phyloP scores from a whole-genome alignment of 2,329 filamentous ascomycete genomes.

The Anisogramma anomala region DNA sequence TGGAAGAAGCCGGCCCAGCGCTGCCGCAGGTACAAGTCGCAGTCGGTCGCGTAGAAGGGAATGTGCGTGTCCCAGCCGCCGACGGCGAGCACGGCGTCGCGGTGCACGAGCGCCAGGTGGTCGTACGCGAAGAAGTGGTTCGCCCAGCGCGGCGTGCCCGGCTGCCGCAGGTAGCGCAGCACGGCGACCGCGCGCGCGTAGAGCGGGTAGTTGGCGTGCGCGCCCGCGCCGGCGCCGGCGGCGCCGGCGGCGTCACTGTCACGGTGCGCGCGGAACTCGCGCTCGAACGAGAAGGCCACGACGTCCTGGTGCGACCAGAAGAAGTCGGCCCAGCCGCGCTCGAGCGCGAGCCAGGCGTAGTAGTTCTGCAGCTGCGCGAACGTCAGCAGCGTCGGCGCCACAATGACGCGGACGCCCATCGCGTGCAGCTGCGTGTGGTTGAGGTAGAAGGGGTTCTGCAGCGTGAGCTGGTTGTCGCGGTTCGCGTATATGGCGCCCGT shows the following conservation, averaged over 20 bases:
- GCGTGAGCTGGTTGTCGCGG: constrained; percentile 28
- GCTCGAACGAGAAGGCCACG: constrained; percentile 32
- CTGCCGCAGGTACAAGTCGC: constrained; percentile 34
- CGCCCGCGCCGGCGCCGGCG: too few relatives aligned
- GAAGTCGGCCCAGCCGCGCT: constrained; percentile 35
- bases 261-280: constrained; percentile 23
- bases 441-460: constrained; percentile 43
- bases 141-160: constrained; percentile 31
- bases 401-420: constrained; percentile 39
- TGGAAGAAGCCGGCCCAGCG: constrained; percentile 31
- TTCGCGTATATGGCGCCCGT: constrained; percentile 41
- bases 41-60: constrained; percentile 39
- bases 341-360: constrained; percentile 33
- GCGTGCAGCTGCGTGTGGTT: constrained; percentile 35
- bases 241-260: too few relatives aligned
- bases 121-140: constrained; percentile 40
- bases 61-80: constrained; percentile 40
- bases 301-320: constrained; percentile 46
- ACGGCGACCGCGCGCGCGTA: constrained; percentile 26
- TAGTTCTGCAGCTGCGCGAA: constrained; percentile 46
- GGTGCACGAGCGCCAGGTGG: constrained; percentile 38
- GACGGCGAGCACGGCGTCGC: constrained; percentile 30
- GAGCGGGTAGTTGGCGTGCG: constrained; percentile 31
- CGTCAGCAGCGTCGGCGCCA: constrained; percentile 37
- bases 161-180: constrained; percentile 24